Evolutionary conservation across 2,329 filamentous ascomycete species (phyloP), one percentile per base, ranked within the genome.

Genomic region (Aureobasidium sp.): DNA sequence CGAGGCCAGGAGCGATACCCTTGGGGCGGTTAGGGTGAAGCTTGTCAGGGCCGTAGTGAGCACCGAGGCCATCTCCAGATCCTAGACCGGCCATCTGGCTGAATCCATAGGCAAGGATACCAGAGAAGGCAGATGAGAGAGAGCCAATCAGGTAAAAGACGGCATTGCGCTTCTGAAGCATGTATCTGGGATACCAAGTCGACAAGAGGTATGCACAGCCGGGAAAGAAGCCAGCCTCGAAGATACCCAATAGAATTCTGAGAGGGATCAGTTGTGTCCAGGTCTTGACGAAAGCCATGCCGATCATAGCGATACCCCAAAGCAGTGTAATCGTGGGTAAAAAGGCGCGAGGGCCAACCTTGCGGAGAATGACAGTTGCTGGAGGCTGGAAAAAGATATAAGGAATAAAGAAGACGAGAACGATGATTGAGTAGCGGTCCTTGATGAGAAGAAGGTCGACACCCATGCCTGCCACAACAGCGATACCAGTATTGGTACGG

Each of bases 301-400:
- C 66, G 22, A 88, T 81, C 82, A 87, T 87, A 48, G 80, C 76
- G 1, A 70, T 73, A 8, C 86, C 86, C 86, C 86, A 88, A 3
- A 80, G 67, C 1, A 84, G 62, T 2, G 81, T 70, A 48, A 75
- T 72, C n/a, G 66, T 61, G 0, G 72, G 70, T 9, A 75, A 65
- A 66, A 73, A 74, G 53, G 68, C 65, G 6, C 69, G 63, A 17
- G 73, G 72, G 0, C 88, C 88, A 56, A 91, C 68, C 68, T 84
- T 84, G 39, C 88, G 85, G 47, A 88, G 80, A 37, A 90, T 73
- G 45, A 90, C 76, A 0, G 88, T 90, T 2, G 87, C 87, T 0
- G 87, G 87, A 0, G 87, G 84, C 70, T 91, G 87, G 65, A 90
- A 87, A 56, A 89, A 58, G 64, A 87, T 82, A 71, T 91, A 91